Evolutionary conservation across 345 rosid genomes (phyloP).

Genomic region (Garcia nutans): DNA sequence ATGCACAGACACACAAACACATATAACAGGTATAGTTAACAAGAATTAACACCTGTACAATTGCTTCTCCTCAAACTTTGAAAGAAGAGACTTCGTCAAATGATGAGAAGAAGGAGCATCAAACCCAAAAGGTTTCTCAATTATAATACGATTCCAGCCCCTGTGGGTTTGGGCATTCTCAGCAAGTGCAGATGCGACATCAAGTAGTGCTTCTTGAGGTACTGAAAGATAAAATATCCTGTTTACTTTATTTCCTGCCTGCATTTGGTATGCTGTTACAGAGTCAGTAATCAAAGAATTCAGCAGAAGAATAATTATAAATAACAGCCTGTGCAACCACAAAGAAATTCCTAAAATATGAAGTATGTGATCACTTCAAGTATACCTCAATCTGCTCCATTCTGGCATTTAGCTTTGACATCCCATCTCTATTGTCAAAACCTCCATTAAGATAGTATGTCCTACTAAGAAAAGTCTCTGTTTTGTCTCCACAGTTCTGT

Average conservation of each 20-base stretch:
- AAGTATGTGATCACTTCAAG: background rate
- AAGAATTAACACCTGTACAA: slow-evolving; percentile 54
- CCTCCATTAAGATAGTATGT: slow-evolving; percentile 67
- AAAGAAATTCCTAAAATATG: background rate
- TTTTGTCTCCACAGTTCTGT: slow-evolving; percentile 60
- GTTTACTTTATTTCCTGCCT: slow-evolving; percentile 58
- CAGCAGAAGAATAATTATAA: slow-evolving; percentile 6
- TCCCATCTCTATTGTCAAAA: slow-evolving; percentile 55
- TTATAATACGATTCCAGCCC: slow-evolving; percentile 74
- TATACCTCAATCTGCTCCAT: slow-evolving; percentile 68
- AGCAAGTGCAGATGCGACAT: slow-evolving; percentile 59
- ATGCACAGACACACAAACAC: background rate
- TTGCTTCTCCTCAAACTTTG: slow-evolving; percentile 62
- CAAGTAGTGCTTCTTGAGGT: slow-evolving; percentile 80
- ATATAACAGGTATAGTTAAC: background rate
- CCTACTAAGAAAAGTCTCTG: slow-evolving; percentile 60
- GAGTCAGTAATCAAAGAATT: slow-evolving; percentile 31
- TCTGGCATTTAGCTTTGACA: slow-evolving; percentile 55
- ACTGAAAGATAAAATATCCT: slow-evolving; percentile 73
- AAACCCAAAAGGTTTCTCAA: slow-evolving; percentile 83
- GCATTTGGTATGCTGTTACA: slow-evolving; percentile 36
- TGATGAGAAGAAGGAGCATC: slow-evolving; percentile 49
- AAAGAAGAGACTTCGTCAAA: slow-evolving; percentile 58
- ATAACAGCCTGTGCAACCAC: slow-evolving; percentile 7
- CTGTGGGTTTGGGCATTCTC: slow-evolving; percentile 53